Evolutionary conservation across 495 filamentous ascomycete species (phyloP).

Genomic region (Bathelium albidoporum): DNA sequence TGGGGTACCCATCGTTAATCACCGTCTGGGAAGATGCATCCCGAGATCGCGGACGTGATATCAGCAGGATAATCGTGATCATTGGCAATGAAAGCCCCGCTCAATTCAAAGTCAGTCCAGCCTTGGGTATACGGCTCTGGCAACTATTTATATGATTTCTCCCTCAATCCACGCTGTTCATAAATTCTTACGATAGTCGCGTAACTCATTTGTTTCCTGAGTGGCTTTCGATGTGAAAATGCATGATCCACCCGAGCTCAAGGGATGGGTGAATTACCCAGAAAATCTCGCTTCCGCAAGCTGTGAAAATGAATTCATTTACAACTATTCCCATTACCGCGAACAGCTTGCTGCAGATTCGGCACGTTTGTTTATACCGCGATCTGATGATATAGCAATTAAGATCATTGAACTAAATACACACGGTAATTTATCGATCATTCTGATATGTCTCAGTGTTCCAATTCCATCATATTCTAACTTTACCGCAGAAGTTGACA

Average conservation of each 20-base stretch:
- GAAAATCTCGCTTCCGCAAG: not conserved
- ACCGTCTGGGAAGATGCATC: too few relatives aligned
- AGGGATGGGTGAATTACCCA: not conserved
- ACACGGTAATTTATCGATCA: not conserved
- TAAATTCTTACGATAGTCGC: too few relatives aligned
- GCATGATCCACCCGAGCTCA: not conserved
- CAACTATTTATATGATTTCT: too few relatives aligned
- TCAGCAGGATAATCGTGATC: too few relatives aligned
- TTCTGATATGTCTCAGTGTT: not conserved
- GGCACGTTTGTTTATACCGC: not conserved
- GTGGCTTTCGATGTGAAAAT: too few relatives aligned
- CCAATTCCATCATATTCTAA: not conserved
- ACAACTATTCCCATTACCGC: not conserved
- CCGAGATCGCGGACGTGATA: too few relatives aligned
- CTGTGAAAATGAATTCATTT: not conserved
- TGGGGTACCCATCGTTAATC: too few relatives aligned
- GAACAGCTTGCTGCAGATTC: not conserved
- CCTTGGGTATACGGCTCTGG: too few relatives aligned
- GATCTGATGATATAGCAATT: not conserved
- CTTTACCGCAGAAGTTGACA: not conserved
- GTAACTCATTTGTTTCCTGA: too few relatives aligned
- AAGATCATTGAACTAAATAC: not conserved
- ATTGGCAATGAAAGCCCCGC: too few relatives aligned
- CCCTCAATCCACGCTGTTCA: too few relatives aligned
- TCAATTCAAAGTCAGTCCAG: too few relatives aligned